Percentiles rank a stretch among this genome's conserved stretches.
Conservation (phyloP, 805 yeast genomes). For the Saccharomyces jurei region DNA sequence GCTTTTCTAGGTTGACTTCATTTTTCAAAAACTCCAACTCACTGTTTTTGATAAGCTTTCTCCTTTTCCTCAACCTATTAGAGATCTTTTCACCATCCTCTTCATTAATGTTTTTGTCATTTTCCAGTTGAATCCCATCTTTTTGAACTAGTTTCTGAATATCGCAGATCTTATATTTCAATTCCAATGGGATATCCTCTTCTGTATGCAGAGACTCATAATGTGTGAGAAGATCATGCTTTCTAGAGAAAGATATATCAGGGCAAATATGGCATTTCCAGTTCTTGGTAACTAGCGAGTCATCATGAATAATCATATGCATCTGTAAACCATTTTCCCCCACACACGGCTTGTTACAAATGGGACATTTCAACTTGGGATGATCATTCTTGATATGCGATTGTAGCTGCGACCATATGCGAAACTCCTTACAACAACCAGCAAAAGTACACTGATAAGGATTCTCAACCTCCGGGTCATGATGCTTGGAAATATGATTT, state of each 20-base stretch:
- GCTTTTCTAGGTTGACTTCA: slow-evolving; percentile 21
- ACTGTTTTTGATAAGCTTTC: slow-evolving; percentile 1
- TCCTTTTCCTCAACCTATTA: not conserved
- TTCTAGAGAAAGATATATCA: slow-evolving; percentile 43
- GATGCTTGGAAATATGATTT: slow-evolving; percentile 59
- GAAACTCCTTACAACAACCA: slow-evolving; percentile 52
- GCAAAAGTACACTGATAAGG: slow-evolving; percentile 53
- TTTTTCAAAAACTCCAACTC: slow-evolving; percentile 15
- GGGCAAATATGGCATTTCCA: slow-evolving; percentile 62
- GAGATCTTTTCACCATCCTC: not conserved
- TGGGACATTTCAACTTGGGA: slow-evolving; percentile 53
- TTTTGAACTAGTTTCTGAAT: not conserved
- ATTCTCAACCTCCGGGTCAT: slow-evolving; percentile 36
- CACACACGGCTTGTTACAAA: slow-evolving; percentile 66
- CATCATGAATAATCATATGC: slow-evolving; percentile 70
- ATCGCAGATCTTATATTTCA: not conserved
- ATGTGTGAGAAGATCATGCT: slow-evolving; percentile 50
- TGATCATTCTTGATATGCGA: slow-evolving; percentile 65
- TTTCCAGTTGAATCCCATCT: not conserved
- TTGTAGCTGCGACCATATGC: slow-evolving; percentile 67
- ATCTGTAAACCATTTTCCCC: slow-evolving; percentile 61
- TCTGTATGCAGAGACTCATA: slow-evolving; percentile 39
- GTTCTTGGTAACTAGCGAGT: slow-evolving; percentile 39
- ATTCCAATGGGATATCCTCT: slow-evolving; percentile 6
- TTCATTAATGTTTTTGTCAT: not conserved